Evolutionary conservation across 257 asterid species (phyloP).

Genomic region (Solanum peruvianum): DNA sequence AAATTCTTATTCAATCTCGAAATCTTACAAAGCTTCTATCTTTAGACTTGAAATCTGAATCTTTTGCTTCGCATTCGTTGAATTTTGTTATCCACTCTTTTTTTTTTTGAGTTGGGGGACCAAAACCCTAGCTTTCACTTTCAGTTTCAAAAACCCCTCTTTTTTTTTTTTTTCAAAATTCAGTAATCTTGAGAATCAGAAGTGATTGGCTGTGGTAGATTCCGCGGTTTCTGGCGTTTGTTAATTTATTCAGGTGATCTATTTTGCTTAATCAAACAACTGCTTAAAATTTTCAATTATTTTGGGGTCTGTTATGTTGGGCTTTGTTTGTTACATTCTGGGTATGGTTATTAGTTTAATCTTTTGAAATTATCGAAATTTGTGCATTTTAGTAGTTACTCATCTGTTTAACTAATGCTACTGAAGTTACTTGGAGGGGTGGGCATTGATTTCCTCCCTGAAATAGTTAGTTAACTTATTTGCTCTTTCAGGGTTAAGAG

Average conservation of each 20-base stretch:
- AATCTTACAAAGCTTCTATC: neutral
- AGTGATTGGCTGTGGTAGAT: constrained; percentile 6
- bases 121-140: constrained; percentile 30
- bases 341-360: neutral
- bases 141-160: neutral
- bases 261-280: neutral
- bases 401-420: neutral
- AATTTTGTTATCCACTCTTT: neutral
- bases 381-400: neutral
- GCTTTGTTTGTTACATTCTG: neutral
- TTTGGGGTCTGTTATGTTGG: neutral
- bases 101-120: neutral
- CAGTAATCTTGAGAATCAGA: neutral
- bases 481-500: neutral
- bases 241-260: neutral
- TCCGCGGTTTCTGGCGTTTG: neutral
- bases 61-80: neutral
- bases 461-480: neutral
- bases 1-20: constrained; percentile 31
- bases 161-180: neutral
- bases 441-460: neutral
- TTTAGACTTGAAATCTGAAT: neutral
- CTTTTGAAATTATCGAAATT: neutral
- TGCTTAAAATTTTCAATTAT: neutral
- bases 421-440: neutral